phyloP scores from a whole-genome alignment of 805 yeast species.

The Lachancea mirantina region DNA sequence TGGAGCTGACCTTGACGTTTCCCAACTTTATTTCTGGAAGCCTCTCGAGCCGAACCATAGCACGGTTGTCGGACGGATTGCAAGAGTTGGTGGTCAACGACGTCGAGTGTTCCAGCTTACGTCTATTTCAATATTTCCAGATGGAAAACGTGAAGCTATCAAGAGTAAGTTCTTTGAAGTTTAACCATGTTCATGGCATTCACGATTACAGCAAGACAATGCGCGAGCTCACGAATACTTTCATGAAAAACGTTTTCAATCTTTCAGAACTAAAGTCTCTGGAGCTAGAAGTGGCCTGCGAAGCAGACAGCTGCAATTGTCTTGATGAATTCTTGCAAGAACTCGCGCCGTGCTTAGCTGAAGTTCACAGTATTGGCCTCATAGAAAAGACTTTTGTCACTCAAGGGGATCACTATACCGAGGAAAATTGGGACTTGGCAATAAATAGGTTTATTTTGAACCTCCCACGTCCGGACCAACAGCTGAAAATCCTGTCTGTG shows the following conservation, averaged over 20 bases:
- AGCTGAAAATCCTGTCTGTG: constrained; percentile 40
- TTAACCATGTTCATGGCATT: constrained; percentile 42
- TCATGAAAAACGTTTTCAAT: constrained; percentile 30
- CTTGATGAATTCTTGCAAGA: constrained; percentile 35
- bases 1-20: constrained; percentile 11
- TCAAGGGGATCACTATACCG: constrained; percentile 38
- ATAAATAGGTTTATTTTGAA: constrained; percentile 37
- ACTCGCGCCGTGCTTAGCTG: constrained; percentile 30
- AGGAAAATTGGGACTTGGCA: constrained; percentile 49
- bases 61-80: constrained; percentile 10
- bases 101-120: constrained; percentile 32
- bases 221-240: constrained; percentile 26
- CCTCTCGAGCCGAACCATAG: constrained; percentile 6
- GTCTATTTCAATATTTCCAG: constrained; percentile 28
- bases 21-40: constrained; percentile 7
- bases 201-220: constrained; percentile 34
- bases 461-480: constrained; percentile 27
- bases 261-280: constrained; percentile 32
- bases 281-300: constrained; percentile 51
- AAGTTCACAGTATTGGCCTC: constrained; percentile 22
- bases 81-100: constrained; percentile 29
- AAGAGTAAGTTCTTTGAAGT: constrained; percentile 30
- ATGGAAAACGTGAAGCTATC: constrained; percentile 10
- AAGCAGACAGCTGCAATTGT: constrained; percentile 40
- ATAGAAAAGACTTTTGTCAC: constrained; percentile 32